Evolutionary conservation across 305 asterid genomes (phyloP), one percentile per base, ranked within the genome.

Genomic region (Fraxinus albicans): DNA sequence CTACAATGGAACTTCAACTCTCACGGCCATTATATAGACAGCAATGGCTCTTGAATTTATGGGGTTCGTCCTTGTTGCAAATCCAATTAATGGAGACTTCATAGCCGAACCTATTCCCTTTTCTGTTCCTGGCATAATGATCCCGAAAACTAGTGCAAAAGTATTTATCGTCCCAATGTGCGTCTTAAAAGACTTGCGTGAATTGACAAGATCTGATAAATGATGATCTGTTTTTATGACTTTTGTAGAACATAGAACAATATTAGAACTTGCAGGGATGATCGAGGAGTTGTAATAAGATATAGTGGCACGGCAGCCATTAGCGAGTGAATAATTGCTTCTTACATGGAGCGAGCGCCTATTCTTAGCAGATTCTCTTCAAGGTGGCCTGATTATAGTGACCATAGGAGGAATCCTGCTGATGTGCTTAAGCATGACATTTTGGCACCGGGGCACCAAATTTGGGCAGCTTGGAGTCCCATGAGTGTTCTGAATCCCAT

Each of bases 401-500:
- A 93, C 86, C 90, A 84, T 76, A 85, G 42, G 12, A 89, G 89
- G 86, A 91, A 40, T 67, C 97, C 99, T 19, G 88, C 87, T 10
- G 98, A 94, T 85, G 92, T 96, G 9, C 95, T 96, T 12, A 96
- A 94, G 91, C 99, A 98, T 0, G 98, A 96, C 80, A 88, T 94
- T 84, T 85, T 96, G 85, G 99, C 98, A 44, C 98, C 98, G 0
- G 99, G 98, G 53, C 92, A 94, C 88, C 99, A 96, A 85, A 94
- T 94, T 60, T 96, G 98, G 98, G 98, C 94, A 50, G 98, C 98
- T 50, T 94, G 98, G 99, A 96, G 98, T 83, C 97, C 99, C 87
- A 88, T 90, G 94, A 96, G 98, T 85, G 90, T 85, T 81, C 78
- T 23, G 60, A 87, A 91, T 88, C 95, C 97, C 65, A 84, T 92